A percentile compares a stretch with the other conserved stretches of the same genome.
Conservation (phyloP, 305 asterid species). For the Ajuga reptans region DNA sequence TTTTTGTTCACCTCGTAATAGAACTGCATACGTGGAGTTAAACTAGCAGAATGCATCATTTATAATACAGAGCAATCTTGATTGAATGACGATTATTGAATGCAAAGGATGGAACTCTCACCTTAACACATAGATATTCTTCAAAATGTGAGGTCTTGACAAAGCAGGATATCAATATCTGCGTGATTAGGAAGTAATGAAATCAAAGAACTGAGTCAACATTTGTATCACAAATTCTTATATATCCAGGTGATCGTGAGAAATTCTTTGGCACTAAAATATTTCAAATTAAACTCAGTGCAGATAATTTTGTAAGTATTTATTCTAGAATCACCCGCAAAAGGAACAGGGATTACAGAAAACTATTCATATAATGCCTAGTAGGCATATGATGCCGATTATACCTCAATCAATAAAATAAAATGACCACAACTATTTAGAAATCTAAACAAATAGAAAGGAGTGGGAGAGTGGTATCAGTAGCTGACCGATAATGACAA, state of each 20-base stretch:
- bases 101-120: slow-evolving; percentile 31
- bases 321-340: background rate
- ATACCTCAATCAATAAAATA: background rate
- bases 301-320: background rate
- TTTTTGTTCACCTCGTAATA: background rate
- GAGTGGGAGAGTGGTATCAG: background rate
- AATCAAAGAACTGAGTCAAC: background rate
- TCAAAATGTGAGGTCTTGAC: slow-evolving; percentile 97
- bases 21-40: background rate
- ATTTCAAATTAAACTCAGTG: slow-evolving; percentile 6
- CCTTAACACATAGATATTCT: slow-evolving; percentile 96
- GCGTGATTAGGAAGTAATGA: slow-evolving; percentile 22
- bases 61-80: background rate
- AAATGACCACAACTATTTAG: background rate
- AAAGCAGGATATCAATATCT: slow-evolving; percentile 90
- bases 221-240: background rate
- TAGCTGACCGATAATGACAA: background rate
- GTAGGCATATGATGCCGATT: background rate
- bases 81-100: background rate
- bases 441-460: background rate
- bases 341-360: background rate
- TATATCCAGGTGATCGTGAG: slow-evolving; percentile 9
- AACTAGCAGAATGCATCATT: slow-evolving; percentile 8
- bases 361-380: background rate
- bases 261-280: background rate